Percentiles rank a stretch among this genome's conserved stretches.
These are phyloP conservation scores for Rutstroemia sp. DNA, from an alignment of 2,329 filamentous ascomycete genomes.

Conservation along the genomic window DNA sequence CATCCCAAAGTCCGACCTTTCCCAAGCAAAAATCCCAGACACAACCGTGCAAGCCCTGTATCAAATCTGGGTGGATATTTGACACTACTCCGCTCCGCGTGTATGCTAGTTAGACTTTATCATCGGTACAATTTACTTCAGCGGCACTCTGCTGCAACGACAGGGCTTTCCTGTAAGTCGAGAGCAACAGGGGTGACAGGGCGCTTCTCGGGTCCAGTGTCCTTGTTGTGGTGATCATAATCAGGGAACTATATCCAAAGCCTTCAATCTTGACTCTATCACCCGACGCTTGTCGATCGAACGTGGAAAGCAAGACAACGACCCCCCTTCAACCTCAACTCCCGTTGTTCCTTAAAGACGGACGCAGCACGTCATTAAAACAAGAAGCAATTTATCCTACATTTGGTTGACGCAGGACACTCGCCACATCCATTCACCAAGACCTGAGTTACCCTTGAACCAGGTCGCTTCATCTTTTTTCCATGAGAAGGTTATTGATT, in stretches of 20 bases:
- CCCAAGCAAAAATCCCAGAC: conserved; percentile 12
- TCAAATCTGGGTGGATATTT: conserved; percentile 13
- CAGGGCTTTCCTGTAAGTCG: conserved; percentile 18
- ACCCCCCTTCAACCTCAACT: conserved; percentile 19
- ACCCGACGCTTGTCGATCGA: conserved; percentile 27
- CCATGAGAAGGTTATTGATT: conserved; percentile 6
- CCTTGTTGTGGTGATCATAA: conserved; percentile 27
- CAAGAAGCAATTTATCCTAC: conserved; percentile 26
- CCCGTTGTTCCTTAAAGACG: conserved; percentile 16
- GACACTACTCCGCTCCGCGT: conserved; percentile 18
- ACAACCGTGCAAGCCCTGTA: conserved; percentile 19
- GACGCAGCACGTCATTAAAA: conserved; percentile 27
- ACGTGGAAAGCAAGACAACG: conserved; percentile 25
- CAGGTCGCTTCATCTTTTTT: conserved; percentile 19
- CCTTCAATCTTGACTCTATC: conserved; percentile 27
- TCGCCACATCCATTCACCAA: conserved; percentile 21
- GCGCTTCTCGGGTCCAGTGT: conserved; percentile 26
- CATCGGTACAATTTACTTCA: conserved; percentile 20
- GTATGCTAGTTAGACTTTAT: conserved; percentile 10
- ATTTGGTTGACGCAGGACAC: conserved; percentile 25
- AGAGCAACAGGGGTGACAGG: conserved; percentile 19
- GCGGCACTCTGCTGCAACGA: conserved; percentile 19
- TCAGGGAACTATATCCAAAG: conserved; percentile 22
- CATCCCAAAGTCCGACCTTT: conserved; percentile 11
- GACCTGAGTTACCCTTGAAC: conserved; percentile 20